These are phyloP conservation scores for Brassica incana DNA, from an alignment of 345 rosid species.

Conservation along the genomic window DNA sequence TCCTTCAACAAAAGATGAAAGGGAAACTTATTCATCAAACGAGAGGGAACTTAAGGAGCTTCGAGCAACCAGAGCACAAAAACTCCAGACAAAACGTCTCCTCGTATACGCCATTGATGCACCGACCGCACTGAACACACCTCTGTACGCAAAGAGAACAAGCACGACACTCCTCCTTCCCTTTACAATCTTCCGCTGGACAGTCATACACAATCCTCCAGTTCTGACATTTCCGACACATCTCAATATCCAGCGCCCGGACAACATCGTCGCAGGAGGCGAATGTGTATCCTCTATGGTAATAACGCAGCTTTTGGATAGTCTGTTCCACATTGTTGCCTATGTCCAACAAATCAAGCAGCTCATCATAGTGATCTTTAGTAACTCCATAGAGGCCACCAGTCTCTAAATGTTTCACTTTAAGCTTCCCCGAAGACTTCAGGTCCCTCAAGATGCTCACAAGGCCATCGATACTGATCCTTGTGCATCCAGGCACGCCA, in stretches of 20 bases:
- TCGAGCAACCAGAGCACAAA: conserved; percentile 69
- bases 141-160: conserved; percentile 79
- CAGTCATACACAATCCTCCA: conserved; percentile 84
- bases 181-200: conserved; percentile 75
- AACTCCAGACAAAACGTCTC: conserved; percentile 81
- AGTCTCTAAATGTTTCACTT: conserved; percentile 69
- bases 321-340: conserved; percentile 37
- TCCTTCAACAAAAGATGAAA: neutral
- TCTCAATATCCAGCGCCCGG: conserved; percentile 75
- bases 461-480: conserved; percentile 67
- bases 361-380: conserved; percentile 59
- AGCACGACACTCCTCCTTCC: conserved; percentile 68
- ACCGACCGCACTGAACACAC: conserved; percentile 82
- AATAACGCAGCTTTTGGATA: conserved; percentile 59
- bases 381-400: conserved; percentile 81
- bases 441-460: conserved; percentile 59
- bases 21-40: neutral
- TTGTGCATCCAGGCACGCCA: conserved; percentile 86
- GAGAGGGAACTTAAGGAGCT: conserved; percentile 24
- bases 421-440: conserved; percentile 50
- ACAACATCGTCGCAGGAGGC: conserved; percentile 75
- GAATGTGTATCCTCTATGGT: conserved; percentile 56
- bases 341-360: conserved; percentile 54
- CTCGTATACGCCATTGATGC: conserved; percentile 79
- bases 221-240: conserved; percentile 79